A percentile compares a stretch with the other conserved stretches of the same genome.
Evolutionary conservation across 208 protist species (phyloP).

Genomic region (Acanthamoeba quina): DNA sequence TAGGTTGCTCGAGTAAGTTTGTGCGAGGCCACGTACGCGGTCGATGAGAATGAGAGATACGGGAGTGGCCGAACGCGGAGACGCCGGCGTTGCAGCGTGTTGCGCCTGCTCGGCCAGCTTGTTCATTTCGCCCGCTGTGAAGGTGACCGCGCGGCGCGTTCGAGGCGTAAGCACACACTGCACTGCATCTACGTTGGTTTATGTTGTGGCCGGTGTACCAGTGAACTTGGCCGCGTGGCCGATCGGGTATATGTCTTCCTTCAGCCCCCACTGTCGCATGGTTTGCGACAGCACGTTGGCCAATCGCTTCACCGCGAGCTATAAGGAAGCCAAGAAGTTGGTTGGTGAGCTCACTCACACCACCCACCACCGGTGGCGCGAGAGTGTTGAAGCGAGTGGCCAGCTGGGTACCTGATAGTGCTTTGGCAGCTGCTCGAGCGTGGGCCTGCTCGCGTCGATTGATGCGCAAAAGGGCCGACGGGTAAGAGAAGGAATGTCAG

Average conservation of each 20-base stretch:
- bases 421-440: slow-evolving; percentile 11
- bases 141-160: too few species aligned
- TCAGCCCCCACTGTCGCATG: slow-evolving; percentile 25
- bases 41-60: slow-evolving; percentile 1
- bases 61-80: neutral
- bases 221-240: slow-evolving; percentile 3
- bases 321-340: too few species aligned
- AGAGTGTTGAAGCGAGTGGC: too few species aligned
- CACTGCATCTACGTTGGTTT: too few species aligned
- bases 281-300: slow-evolving; percentile 43
- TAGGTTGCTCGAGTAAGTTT: neutral
- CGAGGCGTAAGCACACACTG: too few species aligned
- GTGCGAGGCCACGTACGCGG: neutral
- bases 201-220: neutral
- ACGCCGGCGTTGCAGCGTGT: neutral
- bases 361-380: too few species aligned
- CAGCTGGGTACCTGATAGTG: neutral
- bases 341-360: neutral
- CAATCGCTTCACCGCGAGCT: slow-evolving; percentile 9
- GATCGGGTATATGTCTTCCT: slow-evolving; percentile 20
- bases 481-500: too few species aligned
- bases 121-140: neutral
- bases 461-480: too few species aligned
- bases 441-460: neutral
- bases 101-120: slow-evolving; percentile 13